phyloP scores from a whole-genome alignment of 192 early-diverging fungal species.

The Pecoramyces ruminantium region DNA sequence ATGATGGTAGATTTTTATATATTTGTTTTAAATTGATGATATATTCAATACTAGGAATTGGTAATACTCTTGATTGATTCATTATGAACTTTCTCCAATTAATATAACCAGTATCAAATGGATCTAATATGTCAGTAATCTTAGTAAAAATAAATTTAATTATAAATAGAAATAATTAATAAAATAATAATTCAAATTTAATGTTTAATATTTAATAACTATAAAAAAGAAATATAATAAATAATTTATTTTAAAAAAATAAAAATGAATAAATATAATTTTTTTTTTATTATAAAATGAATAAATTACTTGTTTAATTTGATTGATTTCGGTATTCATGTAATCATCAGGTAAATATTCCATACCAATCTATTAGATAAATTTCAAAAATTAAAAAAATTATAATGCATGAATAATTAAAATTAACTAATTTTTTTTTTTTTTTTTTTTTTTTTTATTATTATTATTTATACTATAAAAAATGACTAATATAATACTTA shows the following conservation, averaged over 20 bases:
- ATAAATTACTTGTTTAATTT: neutral
- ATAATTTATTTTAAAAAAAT: too few relatives aligned
- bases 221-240: too few relatives aligned
- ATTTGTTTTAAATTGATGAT: neutral
- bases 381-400: too few relatives aligned
- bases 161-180: too few relatives aligned
- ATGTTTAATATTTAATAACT: too few relatives aligned
- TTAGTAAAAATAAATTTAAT: neutral
- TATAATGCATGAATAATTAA: too few relatives aligned
- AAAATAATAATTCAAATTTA: too few relatives aligned
- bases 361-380: neutral
- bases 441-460: too few relatives aligned
- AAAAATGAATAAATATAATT: too few relatives aligned
- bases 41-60: neutral
- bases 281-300: too few relatives aligned
- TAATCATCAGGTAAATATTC: neutral
- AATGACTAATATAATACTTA: neutral
- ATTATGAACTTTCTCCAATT: neutral
- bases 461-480: too few relatives aligned
- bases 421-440: too few relatives aligned
- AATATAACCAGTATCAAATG: neutral
- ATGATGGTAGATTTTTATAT: neutral
- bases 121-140: neutral
- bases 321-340: neutral
- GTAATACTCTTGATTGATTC: neutral